Evolutionary conservation across 2,329 filamentous ascomycete genomes (phyloP).

Genomic region (Biscogniauxia mediterranea): DNA sequence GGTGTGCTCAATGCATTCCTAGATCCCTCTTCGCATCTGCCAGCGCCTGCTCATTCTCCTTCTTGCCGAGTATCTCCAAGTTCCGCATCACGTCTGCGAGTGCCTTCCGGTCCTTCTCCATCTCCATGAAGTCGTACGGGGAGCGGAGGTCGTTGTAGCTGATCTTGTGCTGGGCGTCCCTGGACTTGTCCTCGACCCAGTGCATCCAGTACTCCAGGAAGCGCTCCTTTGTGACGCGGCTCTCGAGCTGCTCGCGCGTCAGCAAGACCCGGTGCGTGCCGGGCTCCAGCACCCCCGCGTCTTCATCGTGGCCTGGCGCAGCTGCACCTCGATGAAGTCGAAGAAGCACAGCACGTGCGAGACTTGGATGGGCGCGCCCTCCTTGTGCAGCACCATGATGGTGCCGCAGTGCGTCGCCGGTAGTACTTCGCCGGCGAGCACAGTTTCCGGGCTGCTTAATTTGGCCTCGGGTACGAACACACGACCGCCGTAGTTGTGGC

Average conservation of each 20-base stretch:
- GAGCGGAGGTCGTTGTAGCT: neutral
- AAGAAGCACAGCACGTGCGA: constrained; percentile 8
- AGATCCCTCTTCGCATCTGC: neutral
- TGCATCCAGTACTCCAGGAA: neutral
- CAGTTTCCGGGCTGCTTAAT: too few relatives aligned
- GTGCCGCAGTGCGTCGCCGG: constrained; percentile 5
- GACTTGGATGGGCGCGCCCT: constrained; percentile 3
- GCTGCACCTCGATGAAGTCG: constrained; percentile 7
- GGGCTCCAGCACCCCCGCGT: neutral
- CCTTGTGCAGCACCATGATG: constrained; percentile 6
- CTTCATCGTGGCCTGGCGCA: neutral
- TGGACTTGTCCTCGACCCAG: neutral
- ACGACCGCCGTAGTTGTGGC: neutral
- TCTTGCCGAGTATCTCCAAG: neutral
- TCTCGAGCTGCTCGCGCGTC: neutral
- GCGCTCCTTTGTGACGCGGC: neutral
- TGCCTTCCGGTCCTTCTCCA: neutral
- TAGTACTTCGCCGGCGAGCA: neutral
- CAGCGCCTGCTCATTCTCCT: neutral
- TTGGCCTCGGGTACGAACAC: constrained; percentile 1
- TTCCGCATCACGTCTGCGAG: neutral
- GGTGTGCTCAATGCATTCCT: neutral
- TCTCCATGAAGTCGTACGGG: neutral
- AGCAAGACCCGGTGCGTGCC: neutral
- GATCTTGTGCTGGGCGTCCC: neutral